phyloP scores from a whole-genome alignment of 805 yeast species.

The Cyberlindnera maritima region DNA sequence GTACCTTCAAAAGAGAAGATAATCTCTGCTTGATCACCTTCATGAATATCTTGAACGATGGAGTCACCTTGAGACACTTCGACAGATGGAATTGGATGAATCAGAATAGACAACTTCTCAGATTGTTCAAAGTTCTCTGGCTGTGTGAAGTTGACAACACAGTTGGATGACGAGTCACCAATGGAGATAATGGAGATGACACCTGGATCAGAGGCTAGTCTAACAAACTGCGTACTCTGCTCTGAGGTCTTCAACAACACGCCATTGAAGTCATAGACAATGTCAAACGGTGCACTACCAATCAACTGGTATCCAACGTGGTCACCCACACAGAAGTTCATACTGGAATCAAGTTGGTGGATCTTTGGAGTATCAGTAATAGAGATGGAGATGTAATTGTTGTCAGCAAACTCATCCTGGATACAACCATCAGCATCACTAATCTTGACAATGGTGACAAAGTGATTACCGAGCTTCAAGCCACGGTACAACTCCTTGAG shows the following conservation, averaged over 20 bases:
- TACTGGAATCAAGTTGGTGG: constrained; percentile 36
- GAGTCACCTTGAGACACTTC: constrained; percentile 79
- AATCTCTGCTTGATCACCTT: constrained; percentile 92
- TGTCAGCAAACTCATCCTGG: constrained; percentile 39
- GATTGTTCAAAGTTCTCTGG: constrained; percentile 32
- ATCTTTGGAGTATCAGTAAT: constrained; percentile 80
- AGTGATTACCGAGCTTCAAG: constrained; percentile 68
- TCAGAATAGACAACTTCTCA: constrained; percentile 34
- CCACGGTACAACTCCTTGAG: constrained; percentile 46
- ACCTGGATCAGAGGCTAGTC: constrained; percentile 87
- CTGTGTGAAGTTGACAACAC: constrained; percentile 58
- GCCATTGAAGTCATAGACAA: constrained; percentile 72
- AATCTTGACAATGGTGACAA: constrained; percentile 54
- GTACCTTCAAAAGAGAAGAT: constrained; percentile 78
- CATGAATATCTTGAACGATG: constrained; percentile 79
- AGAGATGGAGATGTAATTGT: constrained; percentile 49
- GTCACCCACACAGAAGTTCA: constrained; percentile 89
- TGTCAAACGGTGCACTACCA: constrained; percentile 78
- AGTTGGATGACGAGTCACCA: constrained; percentile 71
- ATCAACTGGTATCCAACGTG: constrained; percentile 70
- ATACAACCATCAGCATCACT: constrained; percentile 71
- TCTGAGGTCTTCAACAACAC: constrained; percentile 54
- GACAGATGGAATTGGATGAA: constrained; percentile 73
- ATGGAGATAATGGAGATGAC: constrained; percentile 60
- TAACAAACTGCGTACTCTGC: constrained; percentile 46